A percentile compares a stretch with the other conserved stretches of the same genome.
Conservation (phyloP, 768 basidiomycete species). For the Atractiella rhizophila region DNA sequence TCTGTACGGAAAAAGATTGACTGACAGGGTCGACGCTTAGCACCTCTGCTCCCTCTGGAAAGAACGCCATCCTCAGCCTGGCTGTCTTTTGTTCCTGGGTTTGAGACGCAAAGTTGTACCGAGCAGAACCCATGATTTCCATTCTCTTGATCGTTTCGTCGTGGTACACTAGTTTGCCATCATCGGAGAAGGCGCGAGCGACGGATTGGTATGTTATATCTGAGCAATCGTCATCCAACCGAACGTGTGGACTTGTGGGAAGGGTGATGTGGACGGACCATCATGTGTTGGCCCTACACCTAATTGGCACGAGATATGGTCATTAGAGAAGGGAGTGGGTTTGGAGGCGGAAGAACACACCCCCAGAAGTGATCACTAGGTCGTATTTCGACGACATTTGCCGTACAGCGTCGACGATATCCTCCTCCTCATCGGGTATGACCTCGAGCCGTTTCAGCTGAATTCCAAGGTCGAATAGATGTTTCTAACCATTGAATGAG, state of each 20-base stretch:
- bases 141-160: constrained; percentile 52
- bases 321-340: constrained; percentile 27
- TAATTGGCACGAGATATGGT: not conserved
- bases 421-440: constrained; percentile 64
- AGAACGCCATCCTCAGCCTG: constrained; percentile 65
- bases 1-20: constrained; percentile 30
- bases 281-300: not conserved
- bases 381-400: constrained; percentile 61
- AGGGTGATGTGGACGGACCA: not conserved
- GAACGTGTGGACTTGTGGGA: too few species aligned
- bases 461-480: constrained; percentile 66
- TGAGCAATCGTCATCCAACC: too few species aligned
- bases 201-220: constrained; percentile 69
- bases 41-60: constrained; percentile 48
- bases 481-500: too few species aligned
- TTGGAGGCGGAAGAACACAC: constrained; percentile 76
- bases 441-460: constrained; percentile 63
- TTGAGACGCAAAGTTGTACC: constrained; percentile 36
- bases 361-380: constrained; percentile 70
- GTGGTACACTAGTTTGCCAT: constrained; percentile 35
- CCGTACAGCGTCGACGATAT: constrained; percentile 67
- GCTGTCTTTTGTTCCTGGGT: constrained; percentile 51
- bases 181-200: constrained; percentile 45
- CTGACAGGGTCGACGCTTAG: constrained; percentile 58
- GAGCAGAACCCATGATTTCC: constrained; percentile 33